Evolutionary conservation across 176 grass and related monocot species (phyloP).

Genomic region (Neostapfia colusana): DNA sequence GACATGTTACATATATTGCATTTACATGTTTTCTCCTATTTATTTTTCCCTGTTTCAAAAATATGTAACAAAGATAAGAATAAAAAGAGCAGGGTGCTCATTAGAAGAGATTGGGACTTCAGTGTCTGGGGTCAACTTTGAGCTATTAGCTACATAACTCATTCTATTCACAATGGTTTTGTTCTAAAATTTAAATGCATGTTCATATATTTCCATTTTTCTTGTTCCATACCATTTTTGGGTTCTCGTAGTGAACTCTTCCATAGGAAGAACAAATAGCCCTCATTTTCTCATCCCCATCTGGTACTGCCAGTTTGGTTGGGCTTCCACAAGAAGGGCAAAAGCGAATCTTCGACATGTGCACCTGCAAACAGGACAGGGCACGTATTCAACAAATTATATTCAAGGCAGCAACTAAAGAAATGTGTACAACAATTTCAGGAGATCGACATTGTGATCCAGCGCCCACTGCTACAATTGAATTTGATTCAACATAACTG

Average conservation of each 20-base stretch:
- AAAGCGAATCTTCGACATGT: constrained; percentile 68
- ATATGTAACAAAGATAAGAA: no score
- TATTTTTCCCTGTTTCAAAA: not conserved
- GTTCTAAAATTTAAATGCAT: not conserved
- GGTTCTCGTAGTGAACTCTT: constrained; percentile 94
- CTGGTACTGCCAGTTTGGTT: constrained; percentile 72
- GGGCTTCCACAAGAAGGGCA: constrained; percentile 80
- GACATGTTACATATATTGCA: not conserved
- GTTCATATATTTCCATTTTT: not conserved
- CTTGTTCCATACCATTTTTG: constrained; percentile 74
- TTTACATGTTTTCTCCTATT: not conserved
- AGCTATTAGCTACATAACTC: not conserved
- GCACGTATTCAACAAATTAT: not conserved
- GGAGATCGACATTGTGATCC: not conserved
- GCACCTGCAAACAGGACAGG: constrained; percentile 38
- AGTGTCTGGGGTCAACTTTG: not conserved
- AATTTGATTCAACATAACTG: not conserved
- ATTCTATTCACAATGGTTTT: not conserved
- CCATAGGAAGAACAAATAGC: constrained; percentile 82
- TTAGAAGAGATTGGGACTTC: not conserved
- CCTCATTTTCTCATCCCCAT: constrained; percentile 92
- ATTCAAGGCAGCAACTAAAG: not conserved
- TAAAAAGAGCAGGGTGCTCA: no score
- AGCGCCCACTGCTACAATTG: not conserved
- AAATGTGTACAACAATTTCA: not conserved